Percentiles rank a stretch among this genome's conserved stretches.
These are phyloP conservation scores for Crithidia sp. DNA, from an alignment of 208 protist genomes.

Conservation along the genomic window DNA sequence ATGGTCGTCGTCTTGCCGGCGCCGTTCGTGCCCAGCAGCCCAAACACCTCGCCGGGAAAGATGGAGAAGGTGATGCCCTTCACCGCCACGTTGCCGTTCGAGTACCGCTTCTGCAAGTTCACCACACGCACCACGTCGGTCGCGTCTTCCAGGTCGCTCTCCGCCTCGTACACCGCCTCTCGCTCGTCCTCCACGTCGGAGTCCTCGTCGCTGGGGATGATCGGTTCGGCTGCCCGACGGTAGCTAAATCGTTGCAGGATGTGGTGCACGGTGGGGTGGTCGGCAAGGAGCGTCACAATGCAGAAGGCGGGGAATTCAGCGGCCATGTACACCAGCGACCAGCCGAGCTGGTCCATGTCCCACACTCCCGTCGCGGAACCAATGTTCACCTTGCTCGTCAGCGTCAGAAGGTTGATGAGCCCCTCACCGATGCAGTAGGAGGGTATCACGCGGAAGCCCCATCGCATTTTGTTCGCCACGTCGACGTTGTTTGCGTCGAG, in stretches of 20 bases:
- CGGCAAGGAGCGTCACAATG: constrained; percentile 31
- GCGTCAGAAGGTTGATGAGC: constrained; percentile 41
- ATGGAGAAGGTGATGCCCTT: constrained; percentile 55
- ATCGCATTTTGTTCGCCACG: constrained; percentile 32
- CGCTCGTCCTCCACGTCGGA: constrained; percentile 54
- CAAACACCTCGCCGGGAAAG: constrained; percentile 58
- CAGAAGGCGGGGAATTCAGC: constrained; percentile 39
- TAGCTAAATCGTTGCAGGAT: constrained; percentile 12
- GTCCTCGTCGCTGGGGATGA: constrained; percentile 31
- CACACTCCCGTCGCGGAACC: constrained; percentile 9
- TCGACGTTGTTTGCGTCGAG: constrained; percentile 17
- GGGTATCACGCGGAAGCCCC: constrained; percentile 51
- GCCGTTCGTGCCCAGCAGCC: constrained; percentile 69
- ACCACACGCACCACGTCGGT: constrained; percentile 41
- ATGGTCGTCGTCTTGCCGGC: constrained; percentile 89
- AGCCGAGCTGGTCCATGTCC: constrained; percentile 33
- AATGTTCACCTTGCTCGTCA: constrained; percentile 6
- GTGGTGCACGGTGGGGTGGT: constrained; percentile 30
- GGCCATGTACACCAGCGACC: constrained; percentile 45
- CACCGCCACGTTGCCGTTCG: constrained; percentile 45
- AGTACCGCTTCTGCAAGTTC: constrained; percentile 40
- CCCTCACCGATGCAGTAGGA: constrained; percentile 58
- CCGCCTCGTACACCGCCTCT: constrained; percentile 27
- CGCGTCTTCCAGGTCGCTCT: constrained; percentile 3
- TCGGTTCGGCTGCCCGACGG: background rate